Percentiles rank a stretch among this genome's conserved stretches.
phyloP scores from a whole-genome alignment of 306 rosid genomes.

The Fagus sylvatica region DNA sequence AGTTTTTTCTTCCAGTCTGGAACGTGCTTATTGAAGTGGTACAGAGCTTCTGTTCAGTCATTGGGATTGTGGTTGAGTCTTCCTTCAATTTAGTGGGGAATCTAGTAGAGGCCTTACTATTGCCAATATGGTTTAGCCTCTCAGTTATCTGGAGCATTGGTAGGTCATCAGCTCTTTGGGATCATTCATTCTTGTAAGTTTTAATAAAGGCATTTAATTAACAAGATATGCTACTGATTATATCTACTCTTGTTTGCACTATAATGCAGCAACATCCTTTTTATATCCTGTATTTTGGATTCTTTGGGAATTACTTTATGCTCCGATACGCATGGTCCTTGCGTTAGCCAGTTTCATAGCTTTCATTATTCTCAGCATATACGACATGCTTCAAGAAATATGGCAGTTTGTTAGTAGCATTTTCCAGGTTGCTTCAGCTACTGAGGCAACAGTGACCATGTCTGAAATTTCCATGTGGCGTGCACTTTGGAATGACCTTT shows the following conservation, averaged over 20 bases:
- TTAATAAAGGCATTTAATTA: conserved; percentile 1
- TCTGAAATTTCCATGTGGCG: conserved; percentile 83
- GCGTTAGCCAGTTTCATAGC: conserved; percentile 48
- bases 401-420: conserved; percentile 59
- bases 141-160: conserved; percentile 61
- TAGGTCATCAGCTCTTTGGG: conserved; percentile 46
- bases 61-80: conserved; percentile 57
- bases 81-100: conserved; percentile 50
- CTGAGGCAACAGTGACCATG: conserved; percentile 61
- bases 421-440: conserved; percentile 64
- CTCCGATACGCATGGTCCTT: conserved; percentile 62
- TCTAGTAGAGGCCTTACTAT: conserved; percentile 56
- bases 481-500: conserved; percentile 90
- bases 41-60: conserved; percentile 53
- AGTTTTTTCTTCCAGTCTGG: conserved; percentile 68
- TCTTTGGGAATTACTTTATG: conserved; percentile 64
- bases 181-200: conserved; percentile 11
- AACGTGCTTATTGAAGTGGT: conserved; percentile 41
- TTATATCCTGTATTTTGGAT: conserved; percentile 71
- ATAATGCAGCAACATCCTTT: conserved; percentile 57
- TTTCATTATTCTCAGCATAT: conserved; percentile 33
- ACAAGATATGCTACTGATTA: conserved; percentile 20
- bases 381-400: conserved; percentile 40
- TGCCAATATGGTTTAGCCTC: conserved; percentile 66
- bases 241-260: conserved; percentile 26